A percentile compares a stretch with the other conserved stretches of the same genome.
phyloP scores from a whole-genome alignment of 306 rosid genomes.

The Calophaca sinica region DNA sequence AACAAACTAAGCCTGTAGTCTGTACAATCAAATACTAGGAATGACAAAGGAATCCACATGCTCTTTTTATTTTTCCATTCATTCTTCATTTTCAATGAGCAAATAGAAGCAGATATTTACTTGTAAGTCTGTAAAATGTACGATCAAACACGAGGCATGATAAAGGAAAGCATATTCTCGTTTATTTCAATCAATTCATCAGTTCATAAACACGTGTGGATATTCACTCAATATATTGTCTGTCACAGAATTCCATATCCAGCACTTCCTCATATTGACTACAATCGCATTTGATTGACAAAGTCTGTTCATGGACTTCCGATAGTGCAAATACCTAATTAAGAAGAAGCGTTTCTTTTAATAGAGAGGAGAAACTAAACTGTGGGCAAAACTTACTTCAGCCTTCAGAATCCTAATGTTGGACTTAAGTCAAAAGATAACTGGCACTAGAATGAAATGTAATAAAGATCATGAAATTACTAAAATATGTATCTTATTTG shows the following conservation, averaged over 20 bases:
- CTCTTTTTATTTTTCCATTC: constrained; percentile 6
- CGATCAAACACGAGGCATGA: not conserved
- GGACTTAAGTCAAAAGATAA: not conserved
- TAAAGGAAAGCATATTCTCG: constrained; percentile 3
- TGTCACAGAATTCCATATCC: constrained; percentile 17
- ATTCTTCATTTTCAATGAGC: not conserved
- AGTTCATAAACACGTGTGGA: not conserved
- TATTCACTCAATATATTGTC: not conserved
- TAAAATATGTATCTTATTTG: not conserved
- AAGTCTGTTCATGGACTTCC: not conserved
- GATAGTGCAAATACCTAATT: constrained; percentile 13
- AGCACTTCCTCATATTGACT: constrained; percentile 24
- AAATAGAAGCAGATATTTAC: constrained; percentile 19
- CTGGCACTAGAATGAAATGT: not conserved
- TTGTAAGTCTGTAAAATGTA: not conserved
- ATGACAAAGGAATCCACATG: constrained; percentile 24
- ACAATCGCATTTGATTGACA: not conserved
- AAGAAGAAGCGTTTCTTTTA: not conserved
- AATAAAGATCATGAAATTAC: not conserved
- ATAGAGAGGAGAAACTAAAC: constrained; percentile 12
- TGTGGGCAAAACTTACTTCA: constrained; percentile 1
- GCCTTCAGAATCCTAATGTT: constrained; percentile 30
- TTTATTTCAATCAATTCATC: constrained; percentile 9
- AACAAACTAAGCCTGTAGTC: not conserved
- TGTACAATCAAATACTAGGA: constrained; percentile 6